These are phyloP conservation scores for Pedinophyceae sp. DNA, from an alignment of 139 green algal species.

Conservation along the genomic window DNA sequence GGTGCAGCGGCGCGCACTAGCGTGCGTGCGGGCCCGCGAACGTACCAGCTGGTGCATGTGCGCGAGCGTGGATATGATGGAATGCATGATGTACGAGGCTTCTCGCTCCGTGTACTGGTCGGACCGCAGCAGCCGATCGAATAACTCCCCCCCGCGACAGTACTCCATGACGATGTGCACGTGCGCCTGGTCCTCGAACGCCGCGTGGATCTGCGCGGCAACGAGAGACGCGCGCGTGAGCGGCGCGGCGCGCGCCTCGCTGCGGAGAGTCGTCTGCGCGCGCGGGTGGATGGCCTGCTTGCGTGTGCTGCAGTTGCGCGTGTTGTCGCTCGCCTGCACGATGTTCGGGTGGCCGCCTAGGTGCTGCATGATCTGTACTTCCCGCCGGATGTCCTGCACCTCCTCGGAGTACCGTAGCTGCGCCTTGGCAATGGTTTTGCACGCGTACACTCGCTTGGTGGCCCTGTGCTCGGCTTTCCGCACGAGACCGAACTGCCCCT, in stretches of 20 bases:
- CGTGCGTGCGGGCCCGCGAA: no score
- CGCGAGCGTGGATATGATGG: neutral
- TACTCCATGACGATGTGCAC: slow-evolving; percentile 9
- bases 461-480: slow-evolving; percentile 33
- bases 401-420: slow-evolving; percentile 76
- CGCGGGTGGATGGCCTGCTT: no score
- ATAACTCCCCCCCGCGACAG: slow-evolving; percentile 9
- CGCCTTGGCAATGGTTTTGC: slow-evolving; percentile 87
- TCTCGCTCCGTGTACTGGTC: slow-evolving; percentile 1
- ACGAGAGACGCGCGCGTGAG: no score
- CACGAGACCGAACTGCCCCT: slow-evolving; percentile 46
- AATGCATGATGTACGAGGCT: neutral
- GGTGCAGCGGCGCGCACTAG: no score
- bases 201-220: slow-evolving; percentile 1
- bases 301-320: no score
- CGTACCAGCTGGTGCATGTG: slow-evolving; percentile 1
- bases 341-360: slow-evolving; percentile 23
- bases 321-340: no score
- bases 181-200: slow-evolving; percentile 5
- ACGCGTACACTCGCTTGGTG: slow-evolving; percentile 48
- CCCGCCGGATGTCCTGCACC: slow-evolving; percentile 81
- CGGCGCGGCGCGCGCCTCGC: no score
- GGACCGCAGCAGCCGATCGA: slow-evolving; percentile 6
- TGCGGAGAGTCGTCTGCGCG: no score
- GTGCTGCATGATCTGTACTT: slow-evolving; percentile 93